Base-by-base conservation (phyloP, 495 filamentous ascomycete species). In the Penicillium cosmopolitanum region DNA sequence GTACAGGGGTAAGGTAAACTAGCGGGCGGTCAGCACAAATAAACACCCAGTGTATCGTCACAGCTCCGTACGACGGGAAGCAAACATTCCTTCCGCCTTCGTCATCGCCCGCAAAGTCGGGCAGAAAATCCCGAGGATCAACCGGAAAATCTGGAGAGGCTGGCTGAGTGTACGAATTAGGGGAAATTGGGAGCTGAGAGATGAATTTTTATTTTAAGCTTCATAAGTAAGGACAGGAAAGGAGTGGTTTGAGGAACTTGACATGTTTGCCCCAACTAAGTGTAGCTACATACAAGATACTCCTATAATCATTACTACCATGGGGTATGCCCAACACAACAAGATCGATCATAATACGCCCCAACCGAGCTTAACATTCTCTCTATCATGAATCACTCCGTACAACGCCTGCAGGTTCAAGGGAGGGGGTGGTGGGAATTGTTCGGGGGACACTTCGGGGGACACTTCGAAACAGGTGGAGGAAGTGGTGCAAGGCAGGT, bases 301-400 rank as follows among this genome's bases (percentile, higher is more conserved):
- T 38, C 11, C 36, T 38, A n/a, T 38, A 38, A n/a, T 31, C 28
- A 43, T 18, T 15, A 46, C n/a, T 46, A 11, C 25, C 21, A 25
- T 51, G 46, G 28, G 28, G 8, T 28, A 51, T 25, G 21, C 21
- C 19, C 13, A n/a, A 44, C 42, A 44, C 35, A 19, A 21, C 18
- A 8, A 53, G 35, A 36, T 16, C 11, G 21, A 15, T 28, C 16
- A 53, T 15, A 55, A 65, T 43, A 55, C 34, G 55, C 65, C 57
- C 56, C 44, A 55, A 57, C 44, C 50, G 61, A 60, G 65, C 65
- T 54, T 68, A 53, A 64, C 63, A 70, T 66, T 68, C 63, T 70
- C 65, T 70, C 67, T 68, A 70, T 70, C 60, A 62, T 64, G 62
- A 64, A 53, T 54, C 53, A 50, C 57, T 60, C 63, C 57, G 48